phyloP scores from a whole-genome alignment of 1,284 basidiomycete genomes.

The Pseudomicrostroma phylloplanum region DNA sequence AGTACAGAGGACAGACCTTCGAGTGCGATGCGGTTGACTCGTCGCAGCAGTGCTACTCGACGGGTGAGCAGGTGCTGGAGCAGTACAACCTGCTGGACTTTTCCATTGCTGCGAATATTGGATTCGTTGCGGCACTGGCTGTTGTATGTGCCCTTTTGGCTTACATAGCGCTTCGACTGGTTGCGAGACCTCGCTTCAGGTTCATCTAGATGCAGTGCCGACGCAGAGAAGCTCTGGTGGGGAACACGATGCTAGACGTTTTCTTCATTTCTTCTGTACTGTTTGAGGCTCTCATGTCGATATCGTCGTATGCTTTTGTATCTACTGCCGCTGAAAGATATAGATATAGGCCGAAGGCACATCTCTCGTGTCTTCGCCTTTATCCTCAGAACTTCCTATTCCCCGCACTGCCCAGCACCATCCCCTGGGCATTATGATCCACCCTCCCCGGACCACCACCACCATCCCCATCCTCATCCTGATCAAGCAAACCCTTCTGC shows the following conservation, averaged over 20 bases:
- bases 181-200: no score
- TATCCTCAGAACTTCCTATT: neutral
- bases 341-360: no score
- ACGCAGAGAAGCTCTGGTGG: no score
- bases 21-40: slow-evolving; percentile 14
- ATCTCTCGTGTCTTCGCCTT: no score
- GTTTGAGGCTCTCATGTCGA: no score
- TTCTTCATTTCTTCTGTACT: no score
- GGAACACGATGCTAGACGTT: no score
- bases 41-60: slow-evolving; percentile 25
- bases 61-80: slow-evolving; percentile 27
- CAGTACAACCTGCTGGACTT: slow-evolving; percentile 30
- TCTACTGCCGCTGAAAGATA: no score
- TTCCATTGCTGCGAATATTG: slow-evolving; percentile 29
- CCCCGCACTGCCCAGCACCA: neutral
- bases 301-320: no score
- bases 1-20: slow-evolving; percentile 21
- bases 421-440: neutral
- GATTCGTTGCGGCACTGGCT: slow-evolving; percentile 29
- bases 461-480: neutral
- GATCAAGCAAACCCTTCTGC: neutral
- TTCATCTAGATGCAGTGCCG: no score
- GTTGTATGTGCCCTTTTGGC: slow-evolving; percentile 21
- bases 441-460: neutral
- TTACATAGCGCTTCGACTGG: slow-evolving; percentile 49